Percentiles rank a stretch among this genome's conserved stretches.
These are phyloP conservation scores for Pythium periplocum DNA, from an alignment of 352 stramenopile species.

Conservation along the genomic window DNA sequence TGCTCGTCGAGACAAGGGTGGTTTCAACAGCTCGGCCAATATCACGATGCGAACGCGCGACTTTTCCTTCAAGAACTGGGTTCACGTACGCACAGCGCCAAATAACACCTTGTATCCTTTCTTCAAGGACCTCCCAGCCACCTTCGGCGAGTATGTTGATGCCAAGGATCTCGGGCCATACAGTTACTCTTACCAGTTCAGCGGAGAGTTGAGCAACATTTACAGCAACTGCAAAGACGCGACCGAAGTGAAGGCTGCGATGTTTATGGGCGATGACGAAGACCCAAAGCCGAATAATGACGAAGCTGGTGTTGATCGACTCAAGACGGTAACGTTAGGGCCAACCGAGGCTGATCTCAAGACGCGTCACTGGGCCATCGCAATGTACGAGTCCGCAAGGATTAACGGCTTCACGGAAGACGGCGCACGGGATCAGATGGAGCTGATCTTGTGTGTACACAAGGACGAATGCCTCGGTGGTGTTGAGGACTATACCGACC, in stretches of 20 bases:
- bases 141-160: conserved; percentile 39
- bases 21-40: conserved; percentile 12
- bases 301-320: background rate
- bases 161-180: conserved; percentile 42
- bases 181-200: conserved; percentile 59
- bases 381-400: conserved; percentile 35
- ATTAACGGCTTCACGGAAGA: conserved; percentile 38
- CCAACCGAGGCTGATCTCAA: conserved; percentile 4
- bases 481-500: conserved; percentile 32
- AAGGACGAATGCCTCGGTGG: conserved; percentile 43
- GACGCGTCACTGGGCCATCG: conserved; percentile 39
- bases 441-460: conserved; percentile 46
- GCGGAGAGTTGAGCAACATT: conserved; percentile 37
- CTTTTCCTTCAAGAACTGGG: conserved; percentile 5
- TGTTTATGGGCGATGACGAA: conserved; percentile 1
- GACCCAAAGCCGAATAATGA: too few species aligned
- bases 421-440: conserved; percentile 39
- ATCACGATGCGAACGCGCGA: conserved; percentile 13
- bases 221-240: conserved; percentile 36
- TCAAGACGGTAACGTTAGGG: background rate
- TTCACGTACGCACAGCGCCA: conserved; percentile 28
- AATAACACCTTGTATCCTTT: conserved; percentile 48
- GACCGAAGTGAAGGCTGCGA: conserved; percentile 22
- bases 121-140: conserved; percentile 53
- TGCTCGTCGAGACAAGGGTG: conserved; percentile 9